Evolutionary conservation across 306 rosid genomes (phyloP), one percentile per base, ranked within the genome.

Genomic region (Gynostemma pentaphyllum): DNA sequence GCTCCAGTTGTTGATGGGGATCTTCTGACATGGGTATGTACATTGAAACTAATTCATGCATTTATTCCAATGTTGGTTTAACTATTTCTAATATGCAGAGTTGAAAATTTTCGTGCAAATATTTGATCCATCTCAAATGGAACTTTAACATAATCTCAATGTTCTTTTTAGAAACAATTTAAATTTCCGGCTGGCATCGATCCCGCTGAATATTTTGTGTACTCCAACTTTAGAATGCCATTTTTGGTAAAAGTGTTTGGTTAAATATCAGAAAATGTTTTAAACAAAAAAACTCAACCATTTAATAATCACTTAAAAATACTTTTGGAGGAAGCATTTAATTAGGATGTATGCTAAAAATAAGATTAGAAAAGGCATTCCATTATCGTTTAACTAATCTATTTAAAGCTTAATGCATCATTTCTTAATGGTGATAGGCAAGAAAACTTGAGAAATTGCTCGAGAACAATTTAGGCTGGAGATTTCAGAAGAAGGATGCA

Each of bases 1-100:
- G 95, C 85, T 29, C 72, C 83, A 3, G 80, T 68, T 55, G 76
- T 87, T 73, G 96, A 91, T 51, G 97, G 96, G 54, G 96, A 87
- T 83, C 89, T 91, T 68, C 77, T 91, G 37, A 77, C 77, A 70
- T 80, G 96, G 95, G 97, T 91, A 85, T 71, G 87, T 45, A 6
- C 41, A 22, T 36, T 67, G 50, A 70, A 34, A 61, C 66, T 67
- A 55, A n/a, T 27, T 55, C 40, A 9, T 52, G n/a, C 16, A 16
- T 5, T 28, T 53, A 15, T 28, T 53, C 13, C 12, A 2, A 28
- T n/a, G 26, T 30, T 54, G 26, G 16, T 54, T 30, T n/a, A 29
- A 30, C 44, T 27, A 18, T 18, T 56, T 32, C 6, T 10, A 18
- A 6, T 34, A 27, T 52, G 21, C 37, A 52, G 34, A n/a, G 16